Evolutionary conservation across 2,329 filamentous ascomycete species (phyloP).

Genomic region (Hypoxylon sp.): DNA sequence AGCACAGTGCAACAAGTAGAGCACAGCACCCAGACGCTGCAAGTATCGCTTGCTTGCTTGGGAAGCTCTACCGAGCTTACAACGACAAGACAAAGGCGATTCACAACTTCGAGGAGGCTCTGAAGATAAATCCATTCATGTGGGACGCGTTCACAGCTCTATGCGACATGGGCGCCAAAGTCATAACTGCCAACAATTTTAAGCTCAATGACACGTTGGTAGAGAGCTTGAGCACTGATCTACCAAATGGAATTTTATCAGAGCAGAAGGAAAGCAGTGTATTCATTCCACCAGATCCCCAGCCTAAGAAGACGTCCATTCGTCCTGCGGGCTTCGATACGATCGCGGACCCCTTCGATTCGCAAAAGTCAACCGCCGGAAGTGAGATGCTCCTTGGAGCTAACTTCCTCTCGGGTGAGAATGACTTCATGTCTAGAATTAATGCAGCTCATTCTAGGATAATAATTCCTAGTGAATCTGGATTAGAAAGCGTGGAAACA

Average conservation of each 20-base stretch:
- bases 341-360: conserved; percentile 66
- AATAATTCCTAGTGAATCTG: conserved; percentile 55
- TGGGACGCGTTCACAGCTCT: conserved; percentile 96
- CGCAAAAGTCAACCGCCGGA: conserved; percentile 57
- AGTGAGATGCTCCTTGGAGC: conserved; percentile 57
- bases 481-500: conserved; percentile 73
- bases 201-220: conserved; percentile 72
- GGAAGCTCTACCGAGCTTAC: conserved; percentile 86
- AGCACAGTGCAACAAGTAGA: conserved; percentile 82
- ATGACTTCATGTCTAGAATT: conserved; percentile 69
- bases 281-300: conserved; percentile 56
- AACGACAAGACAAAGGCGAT: conserved; percentile 87
- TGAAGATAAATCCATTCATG: conserved; percentile 94
- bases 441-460: conserved; percentile 64
- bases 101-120: conserved; percentile 85
- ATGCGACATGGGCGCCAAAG: conserved; percentile 86
- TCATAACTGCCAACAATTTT: conserved; percentile 89
- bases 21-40: conserved; percentile 85
- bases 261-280: conserved; percentile 56
- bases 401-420: conserved; percentile 61
- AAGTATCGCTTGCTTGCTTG: conserved; percentile 84
- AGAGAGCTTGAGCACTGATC: conserved; percentile 61
- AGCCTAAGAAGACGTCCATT: conserved; percentile 58
- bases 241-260: conserved; percentile 48
- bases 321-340: conserved; percentile 56